Evolutionary conservation across 164 flowering plant genomes (phyloP), one percentile per base, ranked within the genome.

Genomic region (Vitis rotundifolia): DNA sequence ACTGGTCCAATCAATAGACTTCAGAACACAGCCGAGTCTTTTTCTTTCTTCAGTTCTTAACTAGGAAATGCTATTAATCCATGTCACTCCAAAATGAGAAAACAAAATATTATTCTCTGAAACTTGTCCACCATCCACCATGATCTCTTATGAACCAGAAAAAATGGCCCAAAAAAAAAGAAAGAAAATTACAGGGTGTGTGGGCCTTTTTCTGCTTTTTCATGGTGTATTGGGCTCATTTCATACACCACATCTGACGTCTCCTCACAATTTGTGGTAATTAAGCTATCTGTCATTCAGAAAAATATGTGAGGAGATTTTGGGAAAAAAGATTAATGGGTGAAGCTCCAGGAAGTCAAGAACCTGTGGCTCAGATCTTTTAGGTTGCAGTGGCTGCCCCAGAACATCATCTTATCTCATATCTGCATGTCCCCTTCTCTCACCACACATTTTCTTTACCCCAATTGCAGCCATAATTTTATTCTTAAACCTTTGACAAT

Each of bases 401-500:
- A 61, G n/a, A 50, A 69, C 72, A 68, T 70, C 13, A 82, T 77
- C 87, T 84, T 85, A 86, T 88, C 88, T 74, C 52, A 49, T 72
- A 56, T 73, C 64, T 26, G n/a, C 59, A 9, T 29, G 16, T 16
- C 51, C 60, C 57, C 54, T 66, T 22, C 72, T 71, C 76, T 82
- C 78, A 82, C 88, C 93, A 83, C 88, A 73, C 77, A 64, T 75
- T 55, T 64, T 66, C 48, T 63, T 49, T 67, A 47, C 66, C 59
- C 65, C 68, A 67, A 19, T 71, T 71, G 29, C 80, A 69, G 66
- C 86, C 91, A 84, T 74, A 75, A 71, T 68, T 49, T 14, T 44
- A 15, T 15, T 3, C 19, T 6, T 37, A 65, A 50, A 28, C 26
- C 18, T 22, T 19, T 12, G 47, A 52, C 60, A 52, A 52, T 54